Evolutionary conservation across 306 rosid genomes (phyloP), one percentile per base, ranked within the genome.

Genomic region (Cercis canadensis): DNA sequence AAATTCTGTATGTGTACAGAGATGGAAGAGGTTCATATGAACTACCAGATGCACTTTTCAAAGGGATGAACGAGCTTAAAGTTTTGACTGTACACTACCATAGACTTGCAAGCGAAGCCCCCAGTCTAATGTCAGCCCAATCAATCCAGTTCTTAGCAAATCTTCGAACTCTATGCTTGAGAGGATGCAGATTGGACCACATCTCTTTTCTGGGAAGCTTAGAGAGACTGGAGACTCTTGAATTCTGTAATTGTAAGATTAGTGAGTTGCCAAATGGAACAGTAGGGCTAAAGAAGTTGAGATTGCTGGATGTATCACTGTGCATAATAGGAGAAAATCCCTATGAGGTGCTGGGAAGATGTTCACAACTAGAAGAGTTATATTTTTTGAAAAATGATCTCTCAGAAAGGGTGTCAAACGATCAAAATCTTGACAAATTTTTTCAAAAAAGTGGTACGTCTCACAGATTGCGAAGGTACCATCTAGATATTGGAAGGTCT

Each of bases 351-450:
- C 8, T 44, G 0, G 56, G 56, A 63, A 29, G 40, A 44, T 63
- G 69, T n/a, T 29, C 56, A 44, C 39, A 45, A 45, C 19, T 63
- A 6, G 41, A 63, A 29, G 69, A 45, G 13, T 14, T 63, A 5
- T 62, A 62, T 62, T 18, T 62, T 19, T 8, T n/a, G 2, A 1
- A 5, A 11, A 41, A 34, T 34, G 39, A 34, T 34, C 39, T 34
- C n/a, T n/a, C n/a, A n/a, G n/a, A n/a, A n/a, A n/a, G n/a, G n/a
- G n/a, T n/a, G n/a, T n/a, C n/a, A n/a, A n/a, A n/a, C n/a, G n/a
- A n/a, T n/a, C n/a, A n/a, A n/a, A n/a, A n/a, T n/a, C n/a, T n/a
- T n/a, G n/a, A n/a, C n/a, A n/a, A n/a, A n/a, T n/a, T n/a, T n/a
- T n/a, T n/a, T n/a, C n/a, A n/a, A n/a, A n/a, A n/a, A n/a, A n/a